Evolutionary conservation across 345 rosid species (phyloP), one percentile per base, ranked within the genome.

Genomic region (Heritiera littoralis): DNA sequence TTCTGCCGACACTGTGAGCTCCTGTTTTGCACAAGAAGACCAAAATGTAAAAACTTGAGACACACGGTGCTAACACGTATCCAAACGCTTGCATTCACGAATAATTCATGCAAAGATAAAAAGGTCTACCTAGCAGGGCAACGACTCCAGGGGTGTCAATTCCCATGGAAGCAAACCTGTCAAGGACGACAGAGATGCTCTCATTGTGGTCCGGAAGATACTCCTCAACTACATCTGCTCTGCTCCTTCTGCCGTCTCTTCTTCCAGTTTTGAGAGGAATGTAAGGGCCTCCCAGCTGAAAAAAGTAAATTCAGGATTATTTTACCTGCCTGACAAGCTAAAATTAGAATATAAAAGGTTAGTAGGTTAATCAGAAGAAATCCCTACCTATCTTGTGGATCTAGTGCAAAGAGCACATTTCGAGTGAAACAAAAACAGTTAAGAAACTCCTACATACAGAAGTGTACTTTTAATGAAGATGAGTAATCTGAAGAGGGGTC

Each of bases 181-280:
- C 97, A 66, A 95, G 94, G 30, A 93, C 99, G 30, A 84, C 97
- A 61, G 98, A 85, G 76, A 95, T 90, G 85, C 89, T 92, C 81
- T 95, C 99, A 76, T 95, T 95, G 90, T 95, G 99, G 84, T 95
- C 99, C 0, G 99, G 99, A 17, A 95, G 96, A 83, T 87, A 89
- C 9, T 90, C 77, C 84, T 95, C 99, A 1, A 95, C 56, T 30
- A 93, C 70, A 48, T 93, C 94, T 2, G 98, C 94, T 78, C 97
- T 87, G 89, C 98, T 95, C 81, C 72, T 93, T 49, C 89, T 88
- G 15, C 99, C 98, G 83, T 95, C 99, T 84, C 98, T 90, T 81
- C 99, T 89, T 60, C 99, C 97, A 46, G 99, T 93, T 82, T 89
- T 93, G 66, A 95, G 86, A 45, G 98, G 96, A 79, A 93, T 91